phyloP scores from a whole-genome alignment of 2,329 filamentous ascomycete genomes.

The Reticulascus tulasneorum region DNA sequence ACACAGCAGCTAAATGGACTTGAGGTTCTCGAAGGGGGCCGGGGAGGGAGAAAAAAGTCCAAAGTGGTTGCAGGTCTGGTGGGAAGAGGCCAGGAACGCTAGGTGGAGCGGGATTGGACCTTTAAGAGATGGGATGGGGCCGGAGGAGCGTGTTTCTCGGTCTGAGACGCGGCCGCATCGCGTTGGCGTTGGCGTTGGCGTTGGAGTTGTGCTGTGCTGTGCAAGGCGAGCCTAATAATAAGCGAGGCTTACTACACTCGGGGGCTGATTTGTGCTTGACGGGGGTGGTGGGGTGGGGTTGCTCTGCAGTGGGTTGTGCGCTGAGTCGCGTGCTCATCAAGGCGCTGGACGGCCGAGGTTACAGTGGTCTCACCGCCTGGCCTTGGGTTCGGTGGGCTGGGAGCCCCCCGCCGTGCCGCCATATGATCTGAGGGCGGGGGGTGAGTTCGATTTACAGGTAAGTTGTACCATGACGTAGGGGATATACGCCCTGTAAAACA shows the following conservation, averaged over 20 bases:
- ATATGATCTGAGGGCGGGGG: no score
- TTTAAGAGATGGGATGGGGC: constrained; percentile 21
- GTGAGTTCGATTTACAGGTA: no score
- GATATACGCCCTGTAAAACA: no score
- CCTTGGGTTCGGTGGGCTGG: no score
- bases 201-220: constrained; percentile 2
- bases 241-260: no score
- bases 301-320: background rate
- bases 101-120: constrained; percentile 19
- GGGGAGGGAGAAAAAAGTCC: constrained; percentile 7
- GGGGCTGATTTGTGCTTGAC: background rate
- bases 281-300: background rate
- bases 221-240: no score
- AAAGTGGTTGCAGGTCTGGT: constrained; percentile 19
- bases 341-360: no score
- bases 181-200: constrained; percentile 18
- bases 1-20: no score
- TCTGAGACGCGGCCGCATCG: constrained; percentile 14
- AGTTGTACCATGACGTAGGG: no score
- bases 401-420: no score
- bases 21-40: constrained; percentile 1
- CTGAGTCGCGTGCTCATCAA: background rate
- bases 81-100: constrained; percentile 18
- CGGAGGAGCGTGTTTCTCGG: constrained; percentile 10
- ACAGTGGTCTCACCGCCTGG: constrained; percentile 6